These are phyloP conservation scores for Phaseolus coccineus DNA, from an alignment of 331 rosid genomes.

Conservation along the genomic window DNA sequence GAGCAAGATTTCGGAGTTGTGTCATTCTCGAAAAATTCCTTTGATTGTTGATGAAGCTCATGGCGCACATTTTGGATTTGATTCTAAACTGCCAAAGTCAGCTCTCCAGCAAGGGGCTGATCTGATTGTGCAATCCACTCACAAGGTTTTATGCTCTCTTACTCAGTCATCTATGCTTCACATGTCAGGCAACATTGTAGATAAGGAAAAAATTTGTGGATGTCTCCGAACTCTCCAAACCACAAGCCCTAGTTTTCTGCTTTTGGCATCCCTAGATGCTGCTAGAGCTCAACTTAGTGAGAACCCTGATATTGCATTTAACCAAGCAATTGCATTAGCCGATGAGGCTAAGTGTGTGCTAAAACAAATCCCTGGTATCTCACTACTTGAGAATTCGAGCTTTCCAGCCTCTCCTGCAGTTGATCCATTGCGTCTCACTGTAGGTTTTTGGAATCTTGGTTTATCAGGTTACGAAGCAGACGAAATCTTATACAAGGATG, in stretches of 20 bases:
- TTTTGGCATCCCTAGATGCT: constrained; percentile 89
- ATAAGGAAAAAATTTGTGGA: constrained; percentile 63
- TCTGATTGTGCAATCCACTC: constrained; percentile 79
- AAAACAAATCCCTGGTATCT: constrained; percentile 59
- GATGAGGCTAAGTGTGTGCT: constrained; percentile 53
- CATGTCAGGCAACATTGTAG: constrained; percentile 65
- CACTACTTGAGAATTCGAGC: constrained; percentile 62
- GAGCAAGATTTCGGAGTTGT: constrained; percentile 63
- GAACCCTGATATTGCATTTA: constrained; percentile 38
- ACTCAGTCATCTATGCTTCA: constrained; percentile 95
- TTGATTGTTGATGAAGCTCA: constrained; percentile 94
- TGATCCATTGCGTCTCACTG: constrained; percentile 81
- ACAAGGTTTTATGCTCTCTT: constrained; percentile 87
- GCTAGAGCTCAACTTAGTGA: constrained; percentile 83
- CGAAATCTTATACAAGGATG: constrained; percentile 60
- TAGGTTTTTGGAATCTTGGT: constrained; percentile 80
- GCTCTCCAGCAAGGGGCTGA: constrained; percentile 90
- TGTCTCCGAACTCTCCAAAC: constrained; percentile 89
- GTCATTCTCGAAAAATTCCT: constrained; percentile 80
- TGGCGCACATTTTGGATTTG: constrained; percentile 76
- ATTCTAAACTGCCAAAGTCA: constrained; percentile 73
- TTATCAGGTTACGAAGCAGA: constrained; percentile 83
- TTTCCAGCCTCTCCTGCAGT: constrained; percentile 57
- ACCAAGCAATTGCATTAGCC: constrained; percentile 62
- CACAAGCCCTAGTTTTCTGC: constrained; percentile 88